Base-by-base conservation (phyloP, 2,329 filamentous ascomycete genomes). In the Ceratocystis variospora region DNA sequence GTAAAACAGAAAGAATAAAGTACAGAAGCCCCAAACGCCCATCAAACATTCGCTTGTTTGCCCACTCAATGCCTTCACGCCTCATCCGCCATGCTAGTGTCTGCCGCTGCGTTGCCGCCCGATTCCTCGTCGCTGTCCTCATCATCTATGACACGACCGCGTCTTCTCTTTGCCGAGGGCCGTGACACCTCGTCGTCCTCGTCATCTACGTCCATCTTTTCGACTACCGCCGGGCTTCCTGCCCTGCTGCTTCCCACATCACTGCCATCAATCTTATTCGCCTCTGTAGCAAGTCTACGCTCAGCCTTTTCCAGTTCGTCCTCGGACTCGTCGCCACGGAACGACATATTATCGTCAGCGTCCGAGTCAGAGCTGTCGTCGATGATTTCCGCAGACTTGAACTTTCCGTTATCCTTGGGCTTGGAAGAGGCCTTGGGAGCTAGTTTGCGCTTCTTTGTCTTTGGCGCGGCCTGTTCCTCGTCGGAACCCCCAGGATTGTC, bases 381-480 rank as follows among this genome's bases (percentile, higher is more conserved):
- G 33, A 96, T 85, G 69, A 91, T 84, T 75, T 96, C 91, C 1
- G 83, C 86, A 63, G 88, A 92, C 81, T 96, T 96, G 80, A 84
- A 96, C 76, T 96, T 95, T 74, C 61, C 59, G 44, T 55, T 65
- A 73, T 70, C 66, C 22, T 41, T 61, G 46, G 46, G 41, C 53
- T 63, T 68, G 63, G 65, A 28, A 33, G 76, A 75, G 68, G 76
- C 78, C 69, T 83, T 80, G 68, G 53, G 53, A 82, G 80, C 68
- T 78, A 81, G 66, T 83, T 62, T 81, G 72, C 83, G 84, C 75
- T 87, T 87, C 73, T 85, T 85, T 25, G 82, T 81, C 67, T 81
- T 76, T 15, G 70, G 79, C 67, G 55, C 44, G 79, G 79, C 59
- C 17, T 76, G 79, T 10, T 75, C 75, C 53, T 76, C 76, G 41